Conservation (phyloP, 345 rosid species). For the Sonneratia caseolaris region DNA sequence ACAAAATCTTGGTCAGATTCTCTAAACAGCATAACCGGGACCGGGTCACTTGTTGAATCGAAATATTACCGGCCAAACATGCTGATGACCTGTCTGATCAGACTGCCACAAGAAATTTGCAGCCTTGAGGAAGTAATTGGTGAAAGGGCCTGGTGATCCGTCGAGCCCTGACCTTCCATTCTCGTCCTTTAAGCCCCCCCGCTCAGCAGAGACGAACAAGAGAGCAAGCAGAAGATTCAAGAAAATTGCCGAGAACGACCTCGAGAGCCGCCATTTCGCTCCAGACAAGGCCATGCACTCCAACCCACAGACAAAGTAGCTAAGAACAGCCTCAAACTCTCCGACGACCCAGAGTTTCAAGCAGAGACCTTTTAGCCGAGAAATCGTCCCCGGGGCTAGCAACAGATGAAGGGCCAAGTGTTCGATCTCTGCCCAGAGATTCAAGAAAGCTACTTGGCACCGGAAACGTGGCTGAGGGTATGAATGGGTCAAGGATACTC, state of each 20-base stretch:
- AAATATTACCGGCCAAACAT: constrained; percentile 38
- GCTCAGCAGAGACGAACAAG: constrained; percentile 18
- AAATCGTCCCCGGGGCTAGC: background rate
- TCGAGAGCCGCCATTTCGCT: constrained; percentile 1
- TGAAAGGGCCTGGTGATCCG: constrained; percentile 3
- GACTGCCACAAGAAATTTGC: constrained; percentile 20
- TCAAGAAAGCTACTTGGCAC: background rate
- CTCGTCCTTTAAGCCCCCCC: constrained; percentile 9
- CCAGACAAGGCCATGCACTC: constrained; percentile 2
- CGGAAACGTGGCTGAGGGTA: too few species aligned
- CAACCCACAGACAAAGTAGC: background rate
- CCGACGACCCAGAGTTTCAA: background rate
- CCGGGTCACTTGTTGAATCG: background rate
- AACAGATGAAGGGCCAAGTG: background rate
- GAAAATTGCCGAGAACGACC: background rate
- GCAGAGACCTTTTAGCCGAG: background rate
- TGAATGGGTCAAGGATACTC: too few species aligned
- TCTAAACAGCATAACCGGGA: background rate
- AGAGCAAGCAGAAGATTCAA: constrained; percentile 9
- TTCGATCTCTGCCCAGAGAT: background rate
- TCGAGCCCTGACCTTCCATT: background rate
- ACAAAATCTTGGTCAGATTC: background rate
- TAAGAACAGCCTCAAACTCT: background rate
- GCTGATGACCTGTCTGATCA: constrained; percentile 23
- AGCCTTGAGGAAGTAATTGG: constrained; percentile 8